Conservation (phyloP, 495 filamentous ascomycete species). For the Clohesyomyces aquaticus region DNA sequence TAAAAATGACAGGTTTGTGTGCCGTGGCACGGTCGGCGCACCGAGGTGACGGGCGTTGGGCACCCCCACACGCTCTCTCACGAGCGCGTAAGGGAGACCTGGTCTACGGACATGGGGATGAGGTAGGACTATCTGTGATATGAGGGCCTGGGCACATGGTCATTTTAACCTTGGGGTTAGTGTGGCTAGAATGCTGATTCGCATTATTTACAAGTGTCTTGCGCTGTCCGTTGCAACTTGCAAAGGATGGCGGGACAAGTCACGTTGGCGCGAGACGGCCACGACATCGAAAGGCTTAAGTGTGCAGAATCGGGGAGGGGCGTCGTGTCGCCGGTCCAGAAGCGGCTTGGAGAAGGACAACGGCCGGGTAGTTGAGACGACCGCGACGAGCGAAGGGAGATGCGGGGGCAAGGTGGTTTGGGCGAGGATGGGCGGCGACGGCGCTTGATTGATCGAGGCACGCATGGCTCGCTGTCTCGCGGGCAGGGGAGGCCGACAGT, state of each 20-base stretch:
- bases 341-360: slow-evolving; percentile 5
- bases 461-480: no score
- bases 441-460: slow-evolving; percentile 17
- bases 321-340: slow-evolving; percentile 15
- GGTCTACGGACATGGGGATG: not conserved
- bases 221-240: no score
- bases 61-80: slow-evolving; percentile 13
- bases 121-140: not conserved
- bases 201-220: no score
- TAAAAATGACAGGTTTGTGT: slow-evolving; percentile 29
- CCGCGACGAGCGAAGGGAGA: slow-evolving; percentile 13
- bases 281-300: no score
- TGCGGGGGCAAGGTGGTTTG: not conserved
- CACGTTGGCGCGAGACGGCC: not conserved
- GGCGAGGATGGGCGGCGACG: slow-evolving; percentile 22
- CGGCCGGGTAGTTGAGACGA: slow-evolving; percentile 15
- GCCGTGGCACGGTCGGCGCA: slow-evolving; percentile 8
- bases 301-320: not conserved
- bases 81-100: slow-evolving; percentile 14
- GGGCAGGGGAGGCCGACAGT: no score
- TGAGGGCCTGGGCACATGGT: not conserved
- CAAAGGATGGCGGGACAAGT: no score
- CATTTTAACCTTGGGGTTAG: not conserved
- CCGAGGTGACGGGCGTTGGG: not conserved
- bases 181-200: not conserved